Conservation (phyloP, 164 flowering plant genomes). For the Dillenia turbinata region DNA sequence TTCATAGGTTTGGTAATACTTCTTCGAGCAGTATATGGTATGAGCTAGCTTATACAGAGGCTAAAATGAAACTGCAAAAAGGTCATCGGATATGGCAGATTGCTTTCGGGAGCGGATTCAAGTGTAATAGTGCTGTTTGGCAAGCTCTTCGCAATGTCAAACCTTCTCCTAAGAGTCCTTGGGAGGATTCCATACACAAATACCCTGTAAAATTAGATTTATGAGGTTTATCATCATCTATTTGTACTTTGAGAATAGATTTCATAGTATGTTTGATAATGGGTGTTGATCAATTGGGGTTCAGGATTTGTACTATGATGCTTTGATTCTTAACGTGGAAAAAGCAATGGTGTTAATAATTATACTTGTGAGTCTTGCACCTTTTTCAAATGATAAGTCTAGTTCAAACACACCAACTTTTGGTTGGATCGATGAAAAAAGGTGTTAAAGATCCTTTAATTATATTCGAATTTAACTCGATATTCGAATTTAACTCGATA, state of each 20-base stretch:
- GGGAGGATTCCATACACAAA: slow-evolving; percentile 70
- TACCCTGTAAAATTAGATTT: slow-evolving; percentile 46
- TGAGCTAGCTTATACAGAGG: slow-evolving; percentile 74
- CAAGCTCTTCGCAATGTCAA: slow-evolving; percentile 56
- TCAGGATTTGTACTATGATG: too few species aligned
- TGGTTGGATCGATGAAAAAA: too few species aligned
- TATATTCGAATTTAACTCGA: too few species aligned
- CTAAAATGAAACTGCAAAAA: slow-evolving; percentile 67
- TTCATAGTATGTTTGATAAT: too few species aligned
- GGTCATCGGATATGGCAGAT: slow-evolving; percentile 81
- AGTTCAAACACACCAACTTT: too few species aligned
- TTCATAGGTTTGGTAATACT: slow-evolving; percentile 76
- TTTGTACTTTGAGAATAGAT: not conserved
- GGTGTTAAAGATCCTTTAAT: too few species aligned
- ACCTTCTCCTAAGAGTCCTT: slow-evolving; percentile 53
- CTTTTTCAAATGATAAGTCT: too few species aligned
- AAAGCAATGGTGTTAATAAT: too few species aligned
- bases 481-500: too few species aligned
- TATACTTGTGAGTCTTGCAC: too few species aligned
- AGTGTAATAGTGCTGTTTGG: slow-evolving; percentile 90
- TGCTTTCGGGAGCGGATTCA: slow-evolving; percentile 80
- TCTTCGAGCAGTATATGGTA: slow-evolving; percentile 88
- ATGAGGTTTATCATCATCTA: not conserved
- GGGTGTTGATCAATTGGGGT: too few species aligned
- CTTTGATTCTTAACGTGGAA: too few species aligned